Evolutionary conservation across 192 early-diverging fungal genomes (phyloP), one percentile per base, ranked within the genome.

Genomic region (Mortierella alpina): DNA sequence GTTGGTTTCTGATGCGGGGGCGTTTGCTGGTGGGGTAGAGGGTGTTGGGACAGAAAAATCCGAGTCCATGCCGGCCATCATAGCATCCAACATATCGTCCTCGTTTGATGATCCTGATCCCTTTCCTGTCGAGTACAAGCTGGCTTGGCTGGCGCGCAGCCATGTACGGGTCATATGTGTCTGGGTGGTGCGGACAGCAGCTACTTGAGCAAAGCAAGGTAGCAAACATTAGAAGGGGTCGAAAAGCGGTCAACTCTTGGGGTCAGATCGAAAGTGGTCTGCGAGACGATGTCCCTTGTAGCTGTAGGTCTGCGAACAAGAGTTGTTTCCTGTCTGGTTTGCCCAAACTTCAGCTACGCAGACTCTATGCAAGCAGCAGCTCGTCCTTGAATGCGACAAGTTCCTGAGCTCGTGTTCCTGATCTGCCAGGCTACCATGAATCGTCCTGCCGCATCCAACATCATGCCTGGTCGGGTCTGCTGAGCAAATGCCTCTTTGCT

Each of bases 61-160:
- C 7, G 70, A 63, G 5, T 72, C 77, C 69, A 80, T 80, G 42
- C 70, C 77, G 8, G 77, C 77, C 77, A 80, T 63, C 77, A 80
- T 80, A 8, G 77, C 77, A 17, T 80, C 66, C 59, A 80, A 49
- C 15, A 80, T 67, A 70, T 80, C 77, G 40, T 80, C 70, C 50
- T 77, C 74, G 44, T 20, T 63, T 40, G 31, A 31, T 31, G 31
- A 31, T 31, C 73, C 73, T 42, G 72, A 56, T 68, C 64, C 76
- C 39, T 59, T 50, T 65, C 67, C 67, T 50, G 77, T 80, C n/a
- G 77, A 80, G 58, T 80, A 80, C 58, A 80, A 22, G 9, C 46
- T 59, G 51, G 58, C 59, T 44, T 80, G 77, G 10, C 65, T 59
- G 17, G 66, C 77, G 45, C 77, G 69, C 50, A 72, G 55, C 77